Percentiles rank a stretch among this genome's conserved stretches.
Evolutionary conservation across 2,329 filamentous ascomycete genomes (phyloP).

Genomic region (Aureobasidium zeae): DNA sequence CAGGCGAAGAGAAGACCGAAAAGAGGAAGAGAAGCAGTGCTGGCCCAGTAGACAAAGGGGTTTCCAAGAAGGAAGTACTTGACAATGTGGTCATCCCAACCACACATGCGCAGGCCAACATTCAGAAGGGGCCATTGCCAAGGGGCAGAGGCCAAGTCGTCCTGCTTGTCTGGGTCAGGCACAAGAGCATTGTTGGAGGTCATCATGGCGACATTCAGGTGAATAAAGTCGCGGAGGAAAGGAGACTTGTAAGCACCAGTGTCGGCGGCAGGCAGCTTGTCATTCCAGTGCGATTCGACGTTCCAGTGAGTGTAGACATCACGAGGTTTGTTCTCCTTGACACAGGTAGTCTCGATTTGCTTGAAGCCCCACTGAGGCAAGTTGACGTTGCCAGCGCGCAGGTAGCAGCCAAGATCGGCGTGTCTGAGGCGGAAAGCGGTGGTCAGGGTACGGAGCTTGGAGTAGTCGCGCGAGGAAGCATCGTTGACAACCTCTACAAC

Average conservation of each 20-base stretch:
- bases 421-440: constrained; percentile 87
- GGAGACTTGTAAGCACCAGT: constrained; percentile 91
- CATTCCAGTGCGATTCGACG: constrained; percentile 88
- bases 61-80: constrained; percentile 99
- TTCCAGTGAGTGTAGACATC: constrained; percentile 99
- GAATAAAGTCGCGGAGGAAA: constrained; percentile 95
- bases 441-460: constrained; percentile 79
- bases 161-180: constrained; percentile 96
- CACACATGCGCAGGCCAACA: constrained; percentile 95
- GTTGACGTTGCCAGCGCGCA: constrained; percentile 91
- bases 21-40: constrained; percentile 66
- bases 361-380: constrained; percentile 99
- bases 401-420: constrained; percentile 74
- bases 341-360: constrained; percentile 95
- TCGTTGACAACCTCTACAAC: constrained; percentile 84
- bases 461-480: constrained; percentile 75
- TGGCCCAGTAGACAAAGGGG: constrained; percentile 91
- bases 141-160: constrained; percentile 90
- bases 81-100: constrained; percentile 89
- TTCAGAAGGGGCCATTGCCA: constrained; percentile 98
- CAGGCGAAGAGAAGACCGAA: constrained; percentile 66
- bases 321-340: constrained; percentile 81
- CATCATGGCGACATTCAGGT: constrained; percentile 99
- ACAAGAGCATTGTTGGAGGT: constrained; percentile 98
- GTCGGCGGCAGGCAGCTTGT: constrained; percentile 79